Base-by-base conservation (phyloP, 768 basidiomycete genomes). In the Macrolepiota albuminosa region DNA sequence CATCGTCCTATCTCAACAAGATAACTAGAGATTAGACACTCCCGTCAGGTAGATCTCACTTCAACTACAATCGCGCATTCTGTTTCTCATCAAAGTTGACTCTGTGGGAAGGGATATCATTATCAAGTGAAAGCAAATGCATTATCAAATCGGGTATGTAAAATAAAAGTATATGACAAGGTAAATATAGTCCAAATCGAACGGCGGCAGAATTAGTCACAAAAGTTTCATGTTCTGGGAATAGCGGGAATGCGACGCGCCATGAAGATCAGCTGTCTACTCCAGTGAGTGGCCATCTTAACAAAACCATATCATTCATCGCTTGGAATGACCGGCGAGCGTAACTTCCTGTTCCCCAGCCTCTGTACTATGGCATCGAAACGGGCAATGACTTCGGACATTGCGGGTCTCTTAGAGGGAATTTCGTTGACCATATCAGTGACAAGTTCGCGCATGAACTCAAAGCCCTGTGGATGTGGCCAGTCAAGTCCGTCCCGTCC, bases 331-430 rank as follows among this genome's bases (percentile, higher is more conserved):
- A 67, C 53, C 21, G 71, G 70, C 5, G 74, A 73, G 14, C 75
- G 69, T 10, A 75, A 56, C 48, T 69, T 73, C 63, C 64, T 65
- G 2, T 3, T 46, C 31, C 64, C 64, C 9, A 75, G 64, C 9
- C 52, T n/a, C 6, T 45, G 52, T 5, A 56, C 21, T 26, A 73
- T 66, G 2, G 7, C 51, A 3, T 60, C 54, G 50, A 74, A 72
- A 0, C 70, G 68, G 9, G 56, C 4, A 1, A 73, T 66, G 1
- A 72, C 72, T 36, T 71, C 68, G 18, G 72, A 69, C 64, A 73
- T 73, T 0, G 63, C 70, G 0, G 74, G 76, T 54, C 73, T 69
- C 52, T 68, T 67, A 0, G 62, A 34, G 0, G 76, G 76, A 49
- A 76, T 71, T 9, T 60, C 49, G 10, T 66, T 56, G 5, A 61